Percentiles rank a stretch among this genome's conserved stretches.
Evolutionary conservation across 108 stramenopile genomes (phyloP).

Genomic region (Nitzschia palea): DNA sequence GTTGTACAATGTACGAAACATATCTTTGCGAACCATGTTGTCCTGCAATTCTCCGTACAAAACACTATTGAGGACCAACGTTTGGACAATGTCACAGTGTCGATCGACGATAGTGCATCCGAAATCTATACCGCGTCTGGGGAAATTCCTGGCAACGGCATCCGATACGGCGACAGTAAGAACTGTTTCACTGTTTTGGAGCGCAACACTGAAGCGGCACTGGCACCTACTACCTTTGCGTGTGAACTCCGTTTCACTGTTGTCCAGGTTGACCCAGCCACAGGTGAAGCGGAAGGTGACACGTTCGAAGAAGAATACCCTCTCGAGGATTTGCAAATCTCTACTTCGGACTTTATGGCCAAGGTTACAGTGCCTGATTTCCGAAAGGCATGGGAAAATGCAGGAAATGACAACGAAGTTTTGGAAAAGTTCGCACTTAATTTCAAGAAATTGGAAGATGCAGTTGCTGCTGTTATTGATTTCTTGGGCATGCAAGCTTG

Average conservation of each 20-base stretch:
- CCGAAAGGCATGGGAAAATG: constrained; percentile 81
- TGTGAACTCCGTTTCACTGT: constrained; percentile 83
- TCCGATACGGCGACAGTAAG: constrained; percentile 70
- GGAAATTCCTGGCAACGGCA: constrained; percentile 53
- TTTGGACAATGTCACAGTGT: constrained; percentile 79
- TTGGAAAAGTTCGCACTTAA: constrained; percentile 91
- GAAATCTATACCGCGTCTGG: constrained; percentile 59
- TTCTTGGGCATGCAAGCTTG: constrained; percentile 92
- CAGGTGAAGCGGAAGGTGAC: constrained; percentile 80
- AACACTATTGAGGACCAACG: constrained; percentile 95
- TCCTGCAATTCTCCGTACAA: constrained; percentile 89
- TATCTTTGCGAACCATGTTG: constrained; percentile 84
- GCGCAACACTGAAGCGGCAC: constrained; percentile 40
- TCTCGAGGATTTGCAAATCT: constrained; percentile 83
- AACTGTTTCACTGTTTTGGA: constrained; percentile 78
- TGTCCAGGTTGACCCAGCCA: constrained; percentile 74
- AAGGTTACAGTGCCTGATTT: constrained; percentile 89
- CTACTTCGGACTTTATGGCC: constrained; percentile 92
- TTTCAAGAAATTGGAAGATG: constrained; percentile 88
- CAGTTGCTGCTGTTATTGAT: constrained; percentile 75
- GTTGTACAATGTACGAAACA: constrained; percentile 90
- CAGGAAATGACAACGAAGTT: constrained; percentile 83
- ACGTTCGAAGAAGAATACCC: constrained; percentile 93
- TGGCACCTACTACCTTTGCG: constrained; percentile 45
- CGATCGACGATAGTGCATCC: constrained; percentile 77